A percentile compares a stretch with the other conserved stretches of the same genome.
Conservation (phyloP, 2,329 filamentous ascomycete species). For the Acarospora socialis region DNA sequence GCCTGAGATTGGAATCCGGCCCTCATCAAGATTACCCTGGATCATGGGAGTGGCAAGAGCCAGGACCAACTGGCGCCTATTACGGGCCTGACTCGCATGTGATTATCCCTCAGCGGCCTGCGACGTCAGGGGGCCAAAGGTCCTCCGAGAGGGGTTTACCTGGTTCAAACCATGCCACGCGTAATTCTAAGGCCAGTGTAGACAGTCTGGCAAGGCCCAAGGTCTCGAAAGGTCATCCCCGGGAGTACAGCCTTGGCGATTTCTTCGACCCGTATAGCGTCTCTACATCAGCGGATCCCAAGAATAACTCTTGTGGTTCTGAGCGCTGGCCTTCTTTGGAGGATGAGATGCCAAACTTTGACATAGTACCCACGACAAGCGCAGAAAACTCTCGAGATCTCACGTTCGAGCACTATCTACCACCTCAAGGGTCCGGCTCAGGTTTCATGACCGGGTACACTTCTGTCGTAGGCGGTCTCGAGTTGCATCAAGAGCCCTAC, state of each 20-base stretch:
- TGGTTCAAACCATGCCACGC: background rate
- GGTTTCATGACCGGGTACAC: too few relatives aligned
- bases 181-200: background rate
- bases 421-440: too few relatives aligned
- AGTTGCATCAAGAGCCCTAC: too few relatives aligned
- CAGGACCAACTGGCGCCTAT: slow-evolving; percentile 22
- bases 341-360: slow-evolving; percentile 50
- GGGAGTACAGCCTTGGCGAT: slow-evolving; percentile 33
- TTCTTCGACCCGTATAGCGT: slow-evolving; percentile 33
- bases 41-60: slow-evolving; percentile 18
- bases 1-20: slow-evolving; percentile 1
- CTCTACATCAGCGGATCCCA: background rate
- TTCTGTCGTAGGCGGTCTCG: too few relatives aligned
- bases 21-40: background rate
- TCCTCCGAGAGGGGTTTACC: too few relatives aligned
- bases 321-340: slow-evolving; percentile 25
- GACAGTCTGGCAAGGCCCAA: slow-evolving; percentile 8
- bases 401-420: slow-evolving; percentile 15
- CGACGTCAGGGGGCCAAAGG: too few relatives aligned
- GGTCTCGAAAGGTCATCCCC: slow-evolving; percentile 15
- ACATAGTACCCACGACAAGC: slow-evolving; percentile 33
- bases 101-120: too few relatives aligned
- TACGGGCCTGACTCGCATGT: slow-evolving; percentile 24
- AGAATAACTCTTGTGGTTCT: slow-evolving; percentile 14
- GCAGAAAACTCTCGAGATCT: slow-evolving; percentile 13